Percentiles rank a stretch among this genome's conserved stretches.
These are phyloP conservation scores for Malania oleifera DNA, from an alignment of 164 flowering plant species.

Conservation along the genomic window DNA sequence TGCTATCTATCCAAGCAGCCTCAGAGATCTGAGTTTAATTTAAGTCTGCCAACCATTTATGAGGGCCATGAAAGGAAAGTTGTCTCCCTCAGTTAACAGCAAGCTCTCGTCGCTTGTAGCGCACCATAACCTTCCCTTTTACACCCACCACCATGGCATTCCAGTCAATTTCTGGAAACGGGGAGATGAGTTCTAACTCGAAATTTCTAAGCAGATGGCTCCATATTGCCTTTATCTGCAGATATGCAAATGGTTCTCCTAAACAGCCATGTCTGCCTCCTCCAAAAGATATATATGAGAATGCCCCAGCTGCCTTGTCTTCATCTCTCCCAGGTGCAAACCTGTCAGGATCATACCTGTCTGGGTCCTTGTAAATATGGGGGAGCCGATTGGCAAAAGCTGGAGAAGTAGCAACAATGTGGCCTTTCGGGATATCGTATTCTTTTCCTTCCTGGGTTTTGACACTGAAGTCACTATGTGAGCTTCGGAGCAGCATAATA, in stretches of 20 bases:
- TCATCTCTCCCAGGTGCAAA: slow-evolving; percentile 86
- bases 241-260: slow-evolving; percentile 91
- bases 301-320: slow-evolving; percentile 88
- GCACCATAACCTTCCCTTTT: slow-evolving; percentile 89
- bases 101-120: slow-evolving; percentile 77
- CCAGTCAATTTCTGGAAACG: slow-evolving; percentile 95
- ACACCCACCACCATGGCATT: slow-evolving; percentile 99
- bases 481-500: slow-evolving; percentile 76
- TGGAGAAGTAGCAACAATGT: slow-evolving; percentile 92
- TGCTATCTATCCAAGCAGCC: too few relatives aligned
- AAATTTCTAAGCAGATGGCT: slow-evolving; percentile 84
- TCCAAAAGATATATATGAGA: slow-evolving; percentile 89
- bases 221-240: slow-evolving; percentile 96
- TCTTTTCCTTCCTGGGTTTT: slow-evolving; percentile 74
- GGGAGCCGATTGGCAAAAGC: slow-evolving; percentile 91
- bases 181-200: slow-evolving; percentile 75
- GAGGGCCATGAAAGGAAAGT: background rate
- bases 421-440: slow-evolving; percentile 92
- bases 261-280: slow-evolving; percentile 97
- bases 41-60: background rate
- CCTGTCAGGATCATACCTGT: slow-evolving; percentile 79
- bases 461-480: slow-evolving; percentile 81
- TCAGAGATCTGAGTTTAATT: background rate
- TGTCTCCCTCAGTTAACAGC: slow-evolving; percentile 18
- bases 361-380: slow-evolving; percentile 69